These are phyloP conservation scores for Striga hermonthica DNA, from an alignment of 305 asterid species.

Conservation along the genomic window DNA sequence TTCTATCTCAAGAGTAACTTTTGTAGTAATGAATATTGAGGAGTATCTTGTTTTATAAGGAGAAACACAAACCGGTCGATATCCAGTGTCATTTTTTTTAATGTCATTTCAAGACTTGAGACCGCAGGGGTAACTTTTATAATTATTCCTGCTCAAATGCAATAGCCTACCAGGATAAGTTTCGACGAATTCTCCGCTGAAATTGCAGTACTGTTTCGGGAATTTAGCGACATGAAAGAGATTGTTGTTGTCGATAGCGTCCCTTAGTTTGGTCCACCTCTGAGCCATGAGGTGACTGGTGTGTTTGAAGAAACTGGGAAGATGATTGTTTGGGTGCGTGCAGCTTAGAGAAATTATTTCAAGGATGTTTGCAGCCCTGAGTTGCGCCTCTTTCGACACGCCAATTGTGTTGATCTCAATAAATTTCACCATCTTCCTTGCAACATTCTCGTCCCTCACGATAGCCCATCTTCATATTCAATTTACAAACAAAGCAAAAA, in stretches of 20 bases:
- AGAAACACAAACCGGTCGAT: no score
- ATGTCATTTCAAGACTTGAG: not conserved
- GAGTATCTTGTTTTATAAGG: no score
- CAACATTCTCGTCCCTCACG: constrained; percentile 55
- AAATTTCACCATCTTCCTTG: constrained; percentile 63
- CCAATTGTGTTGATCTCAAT: constrained; percentile 70
- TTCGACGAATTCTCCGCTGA: constrained; percentile 35
- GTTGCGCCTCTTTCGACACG: constrained; percentile 81
- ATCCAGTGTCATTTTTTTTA: not conserved
- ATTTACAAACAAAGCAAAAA: not conserved
- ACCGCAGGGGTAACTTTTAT: not conserved
- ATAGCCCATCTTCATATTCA: constrained; percentile 60
- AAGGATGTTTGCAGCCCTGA: constrained; percentile 66
- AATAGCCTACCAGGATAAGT: constrained; percentile 56
- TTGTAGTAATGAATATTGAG: no score
- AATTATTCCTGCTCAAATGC: not conserved
- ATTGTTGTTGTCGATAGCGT: constrained; percentile 26
- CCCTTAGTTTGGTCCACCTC: constrained; percentile 58
- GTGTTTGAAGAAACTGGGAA: constrained; percentile 50
- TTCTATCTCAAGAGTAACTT: no score
- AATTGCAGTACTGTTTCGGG: constrained; percentile 52
- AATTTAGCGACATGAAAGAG: constrained; percentile 46
- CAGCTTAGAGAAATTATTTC: constrained; percentile 57
- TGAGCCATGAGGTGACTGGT: constrained; percentile 39
- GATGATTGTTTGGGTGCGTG: constrained; percentile 22